Percentiles rank a stretch among this genome's conserved stretches.
phyloP scores from a whole-genome alignment of 305 asterid species.

The Caryopteris hybrid region DNA sequence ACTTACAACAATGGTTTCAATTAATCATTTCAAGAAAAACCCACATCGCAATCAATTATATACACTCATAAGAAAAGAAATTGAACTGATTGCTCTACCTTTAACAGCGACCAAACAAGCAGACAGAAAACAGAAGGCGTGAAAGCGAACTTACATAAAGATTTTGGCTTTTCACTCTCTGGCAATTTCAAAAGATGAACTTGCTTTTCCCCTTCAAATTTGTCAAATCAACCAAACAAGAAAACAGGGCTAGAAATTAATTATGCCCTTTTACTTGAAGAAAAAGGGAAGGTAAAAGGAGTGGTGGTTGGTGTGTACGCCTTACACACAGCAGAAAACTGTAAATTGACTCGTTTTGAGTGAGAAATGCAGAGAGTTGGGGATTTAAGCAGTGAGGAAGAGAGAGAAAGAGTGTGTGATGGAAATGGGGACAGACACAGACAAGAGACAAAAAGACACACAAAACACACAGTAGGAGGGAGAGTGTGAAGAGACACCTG shows the following conservation, averaged over 20 bases:
- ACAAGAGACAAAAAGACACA: constrained; percentile 39
- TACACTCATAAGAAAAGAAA: not conserved
- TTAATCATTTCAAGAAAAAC: not conserved
- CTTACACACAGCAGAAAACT: constrained; percentile 32
- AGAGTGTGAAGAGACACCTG: constrained; percentile 40
- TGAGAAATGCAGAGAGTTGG: too few relatives aligned
- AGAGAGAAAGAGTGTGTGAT: constrained; percentile 9
- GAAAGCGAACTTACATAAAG: constrained; percentile 26
- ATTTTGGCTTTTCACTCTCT: not conserved
- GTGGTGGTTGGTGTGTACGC: constrained; percentile 31
- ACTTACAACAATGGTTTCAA: not conserved
- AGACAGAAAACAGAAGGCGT: not conserved
- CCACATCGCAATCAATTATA: constrained; percentile 20
- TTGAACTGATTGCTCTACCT: not conserved
- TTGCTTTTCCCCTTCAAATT: not conserved
- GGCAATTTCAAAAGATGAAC: not conserved
- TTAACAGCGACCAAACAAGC: constrained; percentile 4
- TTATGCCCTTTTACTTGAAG: constrained; percentile 16
- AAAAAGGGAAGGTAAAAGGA: constrained; percentile 12
- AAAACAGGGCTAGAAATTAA: not conserved
- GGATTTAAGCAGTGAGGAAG: constrained; percentile 8
- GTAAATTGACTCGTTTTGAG: too few relatives aligned
- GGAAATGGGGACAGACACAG: constrained; percentile 37
- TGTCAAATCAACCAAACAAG: constrained; percentile 26
- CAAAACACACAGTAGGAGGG: constrained; percentile 4